Evolutionary conservation across 768 basidiomycete genomes (phyloP).

Genomic region (Asterophora lycoperdoides): DNA sequence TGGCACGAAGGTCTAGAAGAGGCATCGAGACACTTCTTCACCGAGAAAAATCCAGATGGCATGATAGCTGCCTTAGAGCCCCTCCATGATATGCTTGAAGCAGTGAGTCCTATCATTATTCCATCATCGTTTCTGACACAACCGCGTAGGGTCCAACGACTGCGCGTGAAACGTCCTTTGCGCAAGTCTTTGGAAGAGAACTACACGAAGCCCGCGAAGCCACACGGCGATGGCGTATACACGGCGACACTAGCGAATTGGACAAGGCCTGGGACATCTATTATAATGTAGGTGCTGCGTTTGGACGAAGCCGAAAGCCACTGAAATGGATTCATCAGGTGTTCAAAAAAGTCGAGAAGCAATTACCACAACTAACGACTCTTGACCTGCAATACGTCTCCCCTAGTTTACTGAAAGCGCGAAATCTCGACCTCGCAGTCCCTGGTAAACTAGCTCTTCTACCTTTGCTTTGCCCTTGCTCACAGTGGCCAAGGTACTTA

Average conservation of each 20-base stretch:
- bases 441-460: constrained; percentile 55
- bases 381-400: constrained; percentile 98
- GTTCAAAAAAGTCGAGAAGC: constrained; percentile 95
- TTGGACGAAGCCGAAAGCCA: not conserved
- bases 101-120: constrained; percentile 41
- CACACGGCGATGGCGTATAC: constrained; percentile 78
- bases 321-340: constrained; percentile 45
- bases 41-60: constrained; percentile 92
- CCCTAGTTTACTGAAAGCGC: constrained; percentile 82
- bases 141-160: constrained; percentile 80
- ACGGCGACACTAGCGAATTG: constrained; percentile 83
- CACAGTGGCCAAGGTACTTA: constrained; percentile 65
- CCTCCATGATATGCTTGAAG: constrained; percentile 87
- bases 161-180: constrained; percentile 90
- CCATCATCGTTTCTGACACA: not conserved
- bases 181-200: constrained; percentile 90
- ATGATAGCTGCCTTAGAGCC: constrained; percentile 95
- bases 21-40: constrained; percentile 93
- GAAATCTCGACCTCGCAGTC: constrained; percentile 91
- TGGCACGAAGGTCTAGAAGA: constrained; percentile 99
- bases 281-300: constrained; percentile 61
- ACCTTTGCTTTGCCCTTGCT: not conserved
- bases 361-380: constrained; percentile 80
- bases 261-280: constrained; percentile 99
- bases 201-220: constrained; percentile 90